Evolutionary conservation across 179 eudicot genomes (phyloP).

Genomic region (Pouteria campechiana): DNA sequence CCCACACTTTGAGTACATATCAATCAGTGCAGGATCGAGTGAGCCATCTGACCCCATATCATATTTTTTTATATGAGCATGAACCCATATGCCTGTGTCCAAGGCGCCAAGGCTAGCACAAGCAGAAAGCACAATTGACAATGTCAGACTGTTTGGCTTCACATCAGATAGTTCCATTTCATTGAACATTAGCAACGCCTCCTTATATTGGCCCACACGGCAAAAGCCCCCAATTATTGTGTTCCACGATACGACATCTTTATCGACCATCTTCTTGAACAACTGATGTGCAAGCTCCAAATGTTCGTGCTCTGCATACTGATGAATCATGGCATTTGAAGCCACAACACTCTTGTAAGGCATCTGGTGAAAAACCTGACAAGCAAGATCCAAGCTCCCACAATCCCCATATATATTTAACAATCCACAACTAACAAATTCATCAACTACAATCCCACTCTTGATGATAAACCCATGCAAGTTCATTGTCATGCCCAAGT

Average conservation of each 20-base stretch:
- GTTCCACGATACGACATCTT: constrained; percentile 45
- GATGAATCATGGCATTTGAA: no score
- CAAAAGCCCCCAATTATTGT: constrained; percentile 27
- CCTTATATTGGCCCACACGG: constrained; percentile 27
- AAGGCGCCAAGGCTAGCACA: constrained; percentile 35
- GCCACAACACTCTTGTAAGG: no score
- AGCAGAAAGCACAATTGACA: constrained; percentile 33
- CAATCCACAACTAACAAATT: no score
- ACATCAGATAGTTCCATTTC: constrained; percentile 31
- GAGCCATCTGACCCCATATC: no score
- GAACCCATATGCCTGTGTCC: constrained; percentile 38
- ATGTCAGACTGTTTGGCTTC: constrained; percentile 36
- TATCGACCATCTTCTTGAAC: constrained; percentile 37
- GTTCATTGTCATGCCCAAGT: no score
- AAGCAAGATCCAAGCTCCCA: no score
- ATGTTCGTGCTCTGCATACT: constrained; percentile 29
- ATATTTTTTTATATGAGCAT: constrained; percentile 23
- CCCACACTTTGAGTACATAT: constrained; percentile 45
- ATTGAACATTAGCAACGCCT: constrained; percentile 27
- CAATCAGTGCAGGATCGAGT: constrained; percentile 37
- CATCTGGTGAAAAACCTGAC: no score
- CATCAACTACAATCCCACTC: no score
- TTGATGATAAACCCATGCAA: no score
- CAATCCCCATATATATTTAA: no score
- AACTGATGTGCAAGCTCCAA: constrained; percentile 21